A percentile compares a stretch with the other conserved stretches of the same genome.
These are phyloP conservation scores for Rhizophora apiculata DNA, from an alignment of 345 rosid species.

Conservation along the genomic window DNA sequence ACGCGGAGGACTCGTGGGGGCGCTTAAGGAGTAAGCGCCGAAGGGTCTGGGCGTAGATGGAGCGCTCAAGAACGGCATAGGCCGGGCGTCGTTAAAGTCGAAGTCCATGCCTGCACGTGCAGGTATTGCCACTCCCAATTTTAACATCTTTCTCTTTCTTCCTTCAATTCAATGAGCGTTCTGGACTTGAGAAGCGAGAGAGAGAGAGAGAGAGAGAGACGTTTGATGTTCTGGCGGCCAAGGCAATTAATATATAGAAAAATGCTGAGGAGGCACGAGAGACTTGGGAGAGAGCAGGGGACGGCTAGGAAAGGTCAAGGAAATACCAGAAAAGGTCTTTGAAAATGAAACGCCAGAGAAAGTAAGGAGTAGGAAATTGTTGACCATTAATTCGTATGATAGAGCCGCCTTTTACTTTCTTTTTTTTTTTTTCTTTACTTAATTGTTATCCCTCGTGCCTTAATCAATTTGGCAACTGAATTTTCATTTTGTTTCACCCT, in stretches of 20 bases:
- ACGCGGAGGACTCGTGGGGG: conserved; percentile 74
- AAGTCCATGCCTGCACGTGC: conserved; percentile 35
- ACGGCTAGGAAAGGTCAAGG: not conserved
- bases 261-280: too few species aligned
- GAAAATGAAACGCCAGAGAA: not conserved
- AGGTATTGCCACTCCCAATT: conserved; percentile 54
- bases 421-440: too few species aligned
- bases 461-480: not conserved
- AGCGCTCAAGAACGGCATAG: conserved; percentile 43
- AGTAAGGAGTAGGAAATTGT: not conserved
- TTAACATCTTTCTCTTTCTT: not conserved
- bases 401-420: conserved; percentile 15
- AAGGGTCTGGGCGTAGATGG: conserved; percentile 70
- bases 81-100: conserved; percentile 45
- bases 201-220: not conserved
- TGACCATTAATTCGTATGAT: conserved; percentile 8
- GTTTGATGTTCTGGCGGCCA: not conserved
- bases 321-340: not conserved
- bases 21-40: conserved; percentile 56
- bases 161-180: not conserved
- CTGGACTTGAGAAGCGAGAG: not conserved
- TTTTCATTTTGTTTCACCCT: not conserved
- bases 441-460: too few species aligned
- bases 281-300: not conserved
- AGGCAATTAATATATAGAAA: not conserved